Evolutionary conservation across 148 eudicot genomes (phyloP).

Genomic region (Chenopodium album): DNA sequence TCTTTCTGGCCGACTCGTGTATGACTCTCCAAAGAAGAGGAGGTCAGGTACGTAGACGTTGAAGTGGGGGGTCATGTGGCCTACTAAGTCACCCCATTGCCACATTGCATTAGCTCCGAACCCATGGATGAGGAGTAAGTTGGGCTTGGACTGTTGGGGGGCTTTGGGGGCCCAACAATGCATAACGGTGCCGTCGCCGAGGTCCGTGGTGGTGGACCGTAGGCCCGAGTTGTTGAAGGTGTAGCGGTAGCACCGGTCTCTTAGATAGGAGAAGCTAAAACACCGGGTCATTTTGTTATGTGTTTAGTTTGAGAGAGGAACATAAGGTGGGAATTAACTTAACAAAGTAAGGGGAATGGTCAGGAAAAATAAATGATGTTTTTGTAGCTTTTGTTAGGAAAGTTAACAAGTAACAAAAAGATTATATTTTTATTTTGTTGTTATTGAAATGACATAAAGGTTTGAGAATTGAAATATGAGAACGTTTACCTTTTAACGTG

Average conservation of each 20-base stretch:
- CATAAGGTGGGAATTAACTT: background rate
- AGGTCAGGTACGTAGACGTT: slow-evolving; percentile 86
- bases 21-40: slow-evolving; percentile 78
- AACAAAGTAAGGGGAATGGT: too few species aligned
- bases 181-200: slow-evolving; percentile 69
- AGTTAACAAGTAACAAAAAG: too few species aligned
- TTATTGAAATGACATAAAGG: too few species aligned
- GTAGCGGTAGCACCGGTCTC: slow-evolving; percentile 42
- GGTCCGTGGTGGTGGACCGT: slow-evolving; percentile 48
- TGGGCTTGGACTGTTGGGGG: slow-evolving; percentile 44
- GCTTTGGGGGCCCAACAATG: slow-evolving; percentile 80
- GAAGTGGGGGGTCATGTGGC: slow-evolving; percentile 42
- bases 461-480: too few species aligned
- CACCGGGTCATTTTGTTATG: slow-evolving; percentile 44
- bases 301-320: background rate
- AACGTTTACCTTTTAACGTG: too few species aligned
- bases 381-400: too few species aligned
- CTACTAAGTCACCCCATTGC: slow-evolving; percentile 58
- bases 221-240: slow-evolving; percentile 60
- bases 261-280: slow-evolving; percentile 53
- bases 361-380: too few species aligned
- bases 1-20: slow-evolving; percentile 59
- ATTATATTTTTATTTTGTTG: too few species aligned
- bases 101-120: slow-evolving; percentile 78
- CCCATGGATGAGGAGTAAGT: slow-evolving; percentile 71